Base-by-base conservation (phyloP, 176 grass and related monocot species). In the Musa beccarii region DNA sequence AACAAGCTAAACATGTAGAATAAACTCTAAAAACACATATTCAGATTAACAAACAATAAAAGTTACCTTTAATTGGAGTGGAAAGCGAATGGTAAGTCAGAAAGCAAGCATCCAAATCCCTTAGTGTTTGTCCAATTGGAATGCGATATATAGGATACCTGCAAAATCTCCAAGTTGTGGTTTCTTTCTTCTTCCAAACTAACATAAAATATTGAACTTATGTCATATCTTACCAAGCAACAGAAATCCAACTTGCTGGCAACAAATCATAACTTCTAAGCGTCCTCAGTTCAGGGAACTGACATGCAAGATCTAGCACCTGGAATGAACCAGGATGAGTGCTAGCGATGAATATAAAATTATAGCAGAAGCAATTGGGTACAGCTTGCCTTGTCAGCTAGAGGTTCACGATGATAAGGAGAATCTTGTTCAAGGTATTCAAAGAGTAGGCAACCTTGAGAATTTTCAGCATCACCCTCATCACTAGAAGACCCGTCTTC, bases 61-160 rank as follows among this genome's bases (percentile, higher is more conserved):
- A 52, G 49, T 52, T 70, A 70, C 68, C 78, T 75, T 61, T 66
- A 26, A 24, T 6, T 49, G 64, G 57, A 34, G 79, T 88, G 22
- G 86, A 84, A 71, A 88, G 82, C 16, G 16, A 66, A 79, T 88
- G 86, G 70, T 81, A 88, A n/a, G 86, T 84, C 16, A 88, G 86
- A 78, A 88, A 88, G 63, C 86, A 84, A 57, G 86, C 78, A 75
- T 88, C 86, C 70, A 88, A 19, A 75, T 88, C 75, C 73, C 66
- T 78, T 56, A 88, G 63, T 75, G 86, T 88, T 81, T 75, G 82
- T 50, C 86, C 82, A 24, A 71, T 78, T 69, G 86, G 86, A 57
- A 88, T 88, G 12, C 86, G 86, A 28, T 88, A 88, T 65, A 88
- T 88, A 75, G 86, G 86, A 64, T 88, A 88, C 86, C 86, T 88